These are phyloP conservation scores for Brasilioporus rufonigricans DNA, from an alignment of 768 basidiomycete species.

Conservation along the genomic window DNA sequence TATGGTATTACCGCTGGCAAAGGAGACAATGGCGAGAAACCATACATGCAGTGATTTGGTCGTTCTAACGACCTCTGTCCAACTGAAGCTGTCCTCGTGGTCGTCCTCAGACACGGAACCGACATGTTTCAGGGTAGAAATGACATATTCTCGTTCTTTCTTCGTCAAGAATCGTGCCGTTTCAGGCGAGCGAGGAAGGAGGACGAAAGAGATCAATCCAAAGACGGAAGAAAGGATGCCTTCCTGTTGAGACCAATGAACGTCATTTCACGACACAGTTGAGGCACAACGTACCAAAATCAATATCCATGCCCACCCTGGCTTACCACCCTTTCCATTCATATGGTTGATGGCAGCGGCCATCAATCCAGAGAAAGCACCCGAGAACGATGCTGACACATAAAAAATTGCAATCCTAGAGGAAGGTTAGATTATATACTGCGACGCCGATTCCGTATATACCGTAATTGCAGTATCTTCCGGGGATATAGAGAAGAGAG, in stretches of 20 bases:
- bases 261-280: background rate
- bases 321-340: background rate
- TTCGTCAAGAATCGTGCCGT: slow-evolving; percentile 49
- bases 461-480: slow-evolving; percentile 24
- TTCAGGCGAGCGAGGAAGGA: slow-evolving; percentile 45
- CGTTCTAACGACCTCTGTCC: slow-evolving; percentile 51
- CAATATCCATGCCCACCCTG: slow-evolving; percentile 25
- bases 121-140: slow-evolving; percentile 20
- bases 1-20: slow-evolving; percentile 44
- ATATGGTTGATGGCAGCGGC: background rate
- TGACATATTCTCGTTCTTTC: slow-evolving; percentile 50
- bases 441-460: background rate
- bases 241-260: slow-evolving; percentile 33
- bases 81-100: slow-evolving; percentile 49
- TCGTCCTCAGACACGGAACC: slow-evolving; percentile 40
- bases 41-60: slow-evolving; percentile 54
- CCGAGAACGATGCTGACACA: slow-evolving; percentile 48
- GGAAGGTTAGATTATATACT: background rate
- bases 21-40: slow-evolving; percentile 48
- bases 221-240: slow-evolving; percentile 62
- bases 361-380: slow-evolving; percentile 58
- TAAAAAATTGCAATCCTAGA: slow-evolving; percentile 37
- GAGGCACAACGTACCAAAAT: slow-evolving; percentile 37
- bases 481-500: slow-evolving; percentile 48
- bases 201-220: slow-evolving; percentile 48